These are phyloP conservation scores for Micromonas pusilla DNA, from an alignment of 139 green algal species.

Conservation along the genomic window DNA sequence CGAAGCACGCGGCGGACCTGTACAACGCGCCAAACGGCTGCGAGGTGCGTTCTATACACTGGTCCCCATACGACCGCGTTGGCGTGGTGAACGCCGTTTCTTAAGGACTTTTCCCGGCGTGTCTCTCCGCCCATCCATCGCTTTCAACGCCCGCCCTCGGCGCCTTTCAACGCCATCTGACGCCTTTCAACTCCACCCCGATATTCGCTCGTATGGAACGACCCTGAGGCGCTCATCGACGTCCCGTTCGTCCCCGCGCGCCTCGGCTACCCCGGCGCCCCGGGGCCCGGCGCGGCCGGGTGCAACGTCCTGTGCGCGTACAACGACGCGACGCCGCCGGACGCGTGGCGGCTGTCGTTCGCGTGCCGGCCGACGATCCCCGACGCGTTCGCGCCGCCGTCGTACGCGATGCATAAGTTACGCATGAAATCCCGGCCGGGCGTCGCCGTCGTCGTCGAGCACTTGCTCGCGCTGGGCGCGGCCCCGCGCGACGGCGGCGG, in stretches of 20 bases:
- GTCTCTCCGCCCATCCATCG: too few species aligned
- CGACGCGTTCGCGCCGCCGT: conserved; percentile 26
- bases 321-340: conserved; percentile 20
- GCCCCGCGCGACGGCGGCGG: background rate
- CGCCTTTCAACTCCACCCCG: too few species aligned
- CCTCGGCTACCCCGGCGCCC: conserved; percentile 37
- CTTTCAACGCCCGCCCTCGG: too few species aligned
- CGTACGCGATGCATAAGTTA: conserved; percentile 36
- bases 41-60: too few species aligned
- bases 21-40: conserved; percentile 24
- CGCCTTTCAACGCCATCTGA: too few species aligned
- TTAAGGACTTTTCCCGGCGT: too few species aligned
- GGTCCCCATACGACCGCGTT: too few species aligned
- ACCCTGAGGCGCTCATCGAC: too few species aligned
- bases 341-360: conserved; percentile 60
- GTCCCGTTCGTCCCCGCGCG: conserved; percentile 42
- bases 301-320: conserved; percentile 24
- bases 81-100: too few species aligned
- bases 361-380: conserved; percentile 42
- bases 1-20: background rate
- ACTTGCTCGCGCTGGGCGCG: conserved; percentile 41
- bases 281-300: background rate
- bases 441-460: conserved; percentile 33
- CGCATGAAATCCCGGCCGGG: conserved; percentile 45
- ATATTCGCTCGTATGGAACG: too few species aligned